phyloP scores from a whole-genome alignment of 2,329 filamentous ascomycete species.

The Paracoccidioides lutzii region DNA sequence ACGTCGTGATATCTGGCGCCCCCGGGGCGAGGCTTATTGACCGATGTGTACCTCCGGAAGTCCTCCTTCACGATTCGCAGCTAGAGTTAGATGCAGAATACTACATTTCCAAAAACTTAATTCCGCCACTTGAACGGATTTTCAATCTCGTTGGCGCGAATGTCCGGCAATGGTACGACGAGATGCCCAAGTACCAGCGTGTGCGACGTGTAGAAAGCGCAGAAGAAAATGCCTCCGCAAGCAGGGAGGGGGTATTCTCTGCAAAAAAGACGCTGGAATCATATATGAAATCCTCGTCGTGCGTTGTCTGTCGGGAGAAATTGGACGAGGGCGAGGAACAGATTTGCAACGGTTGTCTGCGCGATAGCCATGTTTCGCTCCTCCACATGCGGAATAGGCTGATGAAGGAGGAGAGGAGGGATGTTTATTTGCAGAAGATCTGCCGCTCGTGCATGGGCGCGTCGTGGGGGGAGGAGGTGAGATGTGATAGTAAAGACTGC shows the following conservation, averaged over 20 bases:
- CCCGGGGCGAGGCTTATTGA: conserved; percentile 78
- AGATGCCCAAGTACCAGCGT: conserved; percentile 84
- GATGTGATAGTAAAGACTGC: conserved; percentile 82
- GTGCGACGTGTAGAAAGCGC: conserved; percentile 48
- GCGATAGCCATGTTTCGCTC: conserved; percentile 43
- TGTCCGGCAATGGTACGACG: conserved; percentile 81
- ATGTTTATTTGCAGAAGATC: conserved; percentile 51
- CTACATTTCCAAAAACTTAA: conserved; percentile 91
- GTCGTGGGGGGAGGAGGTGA: conserved; percentile 61
- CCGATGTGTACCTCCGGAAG: conserved; percentile 78
- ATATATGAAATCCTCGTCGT: conserved; percentile 75
- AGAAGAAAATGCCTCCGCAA: neutral
- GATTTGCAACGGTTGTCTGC: conserved; percentile 28
- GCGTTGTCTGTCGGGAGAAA: conserved; percentile 59
- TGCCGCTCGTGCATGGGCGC: conserved; percentile 71
- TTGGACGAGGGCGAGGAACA: conserved; percentile 32
- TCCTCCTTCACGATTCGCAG: conserved; percentile 61
- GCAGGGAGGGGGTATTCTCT: conserved; percentile 14
- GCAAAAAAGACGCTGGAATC: conserved; percentile 70
- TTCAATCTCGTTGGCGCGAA: conserved; percentile 94
- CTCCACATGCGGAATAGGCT: conserved; percentile 51
- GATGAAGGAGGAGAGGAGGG: conserved; percentile 49
- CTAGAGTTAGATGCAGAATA: conserved; percentile 84
- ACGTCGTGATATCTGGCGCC: conserved; percentile 80
- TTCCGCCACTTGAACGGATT: conserved; percentile 87